Conservation (phyloP, 1,284 basidiomycete species). For the Lentinus polychrous region DNA sequence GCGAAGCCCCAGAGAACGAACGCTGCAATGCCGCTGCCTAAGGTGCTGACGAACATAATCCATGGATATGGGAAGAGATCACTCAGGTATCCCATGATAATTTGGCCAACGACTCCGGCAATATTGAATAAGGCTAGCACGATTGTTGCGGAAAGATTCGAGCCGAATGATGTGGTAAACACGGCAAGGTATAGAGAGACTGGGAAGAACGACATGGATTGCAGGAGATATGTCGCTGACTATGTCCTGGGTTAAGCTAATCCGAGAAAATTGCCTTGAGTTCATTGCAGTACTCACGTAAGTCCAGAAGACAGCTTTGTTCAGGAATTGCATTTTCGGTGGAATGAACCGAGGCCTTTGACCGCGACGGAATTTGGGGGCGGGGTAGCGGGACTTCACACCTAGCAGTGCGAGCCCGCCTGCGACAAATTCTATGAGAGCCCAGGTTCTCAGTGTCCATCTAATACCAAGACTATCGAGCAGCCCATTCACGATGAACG, state of each 20-base stretch:
- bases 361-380: conserved; percentile 15
- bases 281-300: conserved; percentile 14
- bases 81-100: conserved; percentile 20
- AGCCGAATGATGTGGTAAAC: conserved; percentile 19
- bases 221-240: conserved; percentile 18
- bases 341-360: conserved; percentile 19
- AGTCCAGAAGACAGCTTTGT: conserved; percentile 19
- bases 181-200: conserved; percentile 25
- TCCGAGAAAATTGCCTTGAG: not conserved
- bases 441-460: conserved; percentile 24
- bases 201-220: conserved; percentile 23
- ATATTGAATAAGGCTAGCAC: conserved; percentile 23
- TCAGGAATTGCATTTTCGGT: conserved; percentile 20
- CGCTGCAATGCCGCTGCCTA: conserved; percentile 21
- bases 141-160: conserved; percentile 18
- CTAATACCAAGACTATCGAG: conserved; percentile 18
- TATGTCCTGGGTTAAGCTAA: conserved; percentile 3
- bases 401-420: conserved; percentile 19
- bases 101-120: conserved; percentile 19
- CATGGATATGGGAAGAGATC: conserved; percentile 22
- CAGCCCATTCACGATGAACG: conserved; percentile 20
- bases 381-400: conserved; percentile 20
- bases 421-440: conserved; percentile 16
- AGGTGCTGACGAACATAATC: conserved; percentile 20
- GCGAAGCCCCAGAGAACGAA: conserved; percentile 25